A percentile compares a stretch with the other conserved stretches of the same genome.
These are phyloP conservation scores for Kwoniella sp. DNA, from an alignment of 768 basidiomycete species.

Conservation along the genomic window DNA sequence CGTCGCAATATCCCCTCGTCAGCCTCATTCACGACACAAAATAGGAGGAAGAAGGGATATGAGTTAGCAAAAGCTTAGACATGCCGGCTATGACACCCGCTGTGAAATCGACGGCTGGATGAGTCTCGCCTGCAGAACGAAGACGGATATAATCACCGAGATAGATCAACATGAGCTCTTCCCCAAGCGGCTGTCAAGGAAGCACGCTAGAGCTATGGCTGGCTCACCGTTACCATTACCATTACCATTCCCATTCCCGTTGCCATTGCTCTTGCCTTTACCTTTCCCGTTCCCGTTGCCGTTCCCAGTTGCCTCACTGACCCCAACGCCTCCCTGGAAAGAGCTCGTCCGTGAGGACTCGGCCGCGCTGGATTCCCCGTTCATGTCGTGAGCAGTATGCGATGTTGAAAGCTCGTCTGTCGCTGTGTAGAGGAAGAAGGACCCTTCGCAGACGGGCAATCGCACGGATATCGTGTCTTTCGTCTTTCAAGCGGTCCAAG, in stretches of 20 bases:
- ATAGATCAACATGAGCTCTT: not conserved
- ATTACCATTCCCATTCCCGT: constrained; percentile 7
- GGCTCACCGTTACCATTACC: constrained; percentile 9
- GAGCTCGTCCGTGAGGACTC: not conserved
- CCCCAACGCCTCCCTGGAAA: not conserved
- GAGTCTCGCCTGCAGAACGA: constrained; percentile 12
- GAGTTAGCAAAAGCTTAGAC: constrained; percentile 13
- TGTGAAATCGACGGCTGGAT: constrained; percentile 72
- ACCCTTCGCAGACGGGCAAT: too few relatives aligned
- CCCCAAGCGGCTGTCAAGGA: too few relatives aligned
- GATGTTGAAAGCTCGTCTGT: too few relatives aligned
- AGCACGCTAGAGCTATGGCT: too few relatives aligned
- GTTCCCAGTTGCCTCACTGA: not conserved
- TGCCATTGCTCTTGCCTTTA: constrained; percentile 9
- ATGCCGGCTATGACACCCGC: constrained; percentile 73
- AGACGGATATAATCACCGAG: too few relatives aligned
- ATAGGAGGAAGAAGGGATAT: not conserved
- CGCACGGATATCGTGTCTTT: too few relatives aligned
- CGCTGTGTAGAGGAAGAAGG: too few relatives aligned
- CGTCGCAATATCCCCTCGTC: too few relatives aligned
- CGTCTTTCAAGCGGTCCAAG: too few relatives aligned
- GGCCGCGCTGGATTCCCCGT: not conserved
- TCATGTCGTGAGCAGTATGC: too few relatives aligned
- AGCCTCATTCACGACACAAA: not conserved
- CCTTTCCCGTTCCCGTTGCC: constrained; percentile 22